Base-by-base conservation (phyloP, 345 rosid genomes). In the Eucalyptus cloeziana region DNA sequence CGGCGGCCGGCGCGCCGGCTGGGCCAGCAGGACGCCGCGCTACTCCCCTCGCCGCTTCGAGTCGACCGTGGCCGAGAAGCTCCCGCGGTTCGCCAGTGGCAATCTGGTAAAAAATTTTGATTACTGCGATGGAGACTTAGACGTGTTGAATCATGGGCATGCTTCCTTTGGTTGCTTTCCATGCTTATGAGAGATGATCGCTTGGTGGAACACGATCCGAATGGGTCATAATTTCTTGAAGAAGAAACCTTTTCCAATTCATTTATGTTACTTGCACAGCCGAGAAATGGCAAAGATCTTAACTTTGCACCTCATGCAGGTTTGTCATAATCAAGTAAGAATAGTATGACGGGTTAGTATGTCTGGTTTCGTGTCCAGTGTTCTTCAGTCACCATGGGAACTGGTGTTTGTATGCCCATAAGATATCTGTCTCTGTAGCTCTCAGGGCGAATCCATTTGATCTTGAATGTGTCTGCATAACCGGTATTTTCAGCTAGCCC, bases 61-160 rank as follows among this genome's bases (percentile, higher is more conserved):
- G 49, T 91, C 94, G 37, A 62, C 79, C 87, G 62, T 85, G 87
- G 87, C 93, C 37, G 91, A 83, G 60, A 93, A 87, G 16, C 89
- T 71, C 67, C 47, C 89, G 69, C 90, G 90, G 71, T 86, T 81
- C 43, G 7, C 49, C 8, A 6, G 11, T 30, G 56, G 47, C 47
- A 45, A 81, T 30, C 90, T 91, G 92, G 92, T 91, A 89, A 9
- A 33, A 15, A 8, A 0, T 0, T 49, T 50, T n/a, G 56, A 0
- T 85, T 14, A 27, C 54, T 8, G 51, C 1, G 8, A 22, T 33
- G 17, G 43, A 3, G 1, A 80, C 24, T 37, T 8, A 40, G 49
- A 44, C 25, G 27, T 40, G 13, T 4, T 44, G 7, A 5, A 44
- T 81, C 44, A 16, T 47, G 30, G 86, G 17, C 27, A 81, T 43